A percentile compares a stretch with the other conserved stretches of the same genome.
phyloP scores from a whole-genome alignment of 257 asterid genomes.

The Capsicum pubescens region DNA sequence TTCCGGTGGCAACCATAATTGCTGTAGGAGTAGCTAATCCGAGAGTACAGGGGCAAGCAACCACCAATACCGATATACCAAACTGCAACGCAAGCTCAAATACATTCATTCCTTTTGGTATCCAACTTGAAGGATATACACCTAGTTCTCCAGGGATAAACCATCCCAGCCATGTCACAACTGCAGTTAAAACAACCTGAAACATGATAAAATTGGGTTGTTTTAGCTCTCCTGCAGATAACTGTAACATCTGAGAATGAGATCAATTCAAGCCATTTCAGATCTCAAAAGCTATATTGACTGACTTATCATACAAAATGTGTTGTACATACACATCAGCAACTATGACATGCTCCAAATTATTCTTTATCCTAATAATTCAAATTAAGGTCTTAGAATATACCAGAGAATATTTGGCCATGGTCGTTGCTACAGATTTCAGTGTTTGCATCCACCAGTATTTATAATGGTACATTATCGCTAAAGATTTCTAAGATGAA shows the following conservation, averaged over 20 bases:
- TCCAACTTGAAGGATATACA: conserved; percentile 77
- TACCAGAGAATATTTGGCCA: neutral
- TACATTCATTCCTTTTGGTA: conserved; percentile 81
- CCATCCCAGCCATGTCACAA: conserved; percentile 89
- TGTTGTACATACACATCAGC: too few species aligned
- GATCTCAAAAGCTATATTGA: neutral
- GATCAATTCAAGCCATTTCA: conserved; percentile 6
- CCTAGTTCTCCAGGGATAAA: conserved; percentile 72
- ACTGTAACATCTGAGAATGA: neutral
- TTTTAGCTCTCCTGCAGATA: conserved; percentile 10
- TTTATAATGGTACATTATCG: neutral
- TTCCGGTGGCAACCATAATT: conserved; percentile 98
- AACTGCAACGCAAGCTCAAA: conserved; percentile 96
- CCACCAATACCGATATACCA: conserved; percentile 89
- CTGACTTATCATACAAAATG: neutral
- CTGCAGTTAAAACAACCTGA: conserved; percentile 83
- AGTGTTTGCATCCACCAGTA: conserved; percentile 2
- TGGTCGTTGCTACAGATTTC: neutral
- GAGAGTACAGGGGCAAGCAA: conserved; percentile 98
- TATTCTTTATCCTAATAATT: conserved; percentile 8
- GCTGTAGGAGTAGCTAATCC: conserved; percentile 99
- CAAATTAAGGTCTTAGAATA: conserved; percentile 13
- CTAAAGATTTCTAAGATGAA: conserved; percentile 15
- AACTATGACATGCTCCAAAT: neutral
- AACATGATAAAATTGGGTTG: conserved; percentile 27